Conservation (phyloP, 345 rosid species). For the Noccaea bulbosa region DNA sequence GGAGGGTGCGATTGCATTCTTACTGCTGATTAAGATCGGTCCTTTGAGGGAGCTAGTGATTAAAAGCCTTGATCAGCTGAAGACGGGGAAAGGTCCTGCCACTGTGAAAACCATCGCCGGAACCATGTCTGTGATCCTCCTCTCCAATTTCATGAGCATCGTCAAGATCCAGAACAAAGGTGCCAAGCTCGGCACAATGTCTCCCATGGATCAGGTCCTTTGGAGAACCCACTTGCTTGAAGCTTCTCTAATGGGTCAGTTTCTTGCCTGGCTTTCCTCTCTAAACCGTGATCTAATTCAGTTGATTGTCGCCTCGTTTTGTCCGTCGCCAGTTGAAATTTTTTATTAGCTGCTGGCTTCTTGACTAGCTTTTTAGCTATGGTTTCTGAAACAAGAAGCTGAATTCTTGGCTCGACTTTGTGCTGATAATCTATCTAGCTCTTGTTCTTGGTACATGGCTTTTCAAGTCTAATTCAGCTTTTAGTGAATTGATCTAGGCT, state of each 20-base stretch:
- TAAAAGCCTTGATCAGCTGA: constrained; percentile 85
- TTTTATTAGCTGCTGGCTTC: background rate
- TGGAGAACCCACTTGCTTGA: constrained; percentile 99
- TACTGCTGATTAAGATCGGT: constrained; percentile 79
- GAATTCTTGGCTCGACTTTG: constrained; percentile 17
- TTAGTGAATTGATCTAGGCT: constrained; percentile 3
- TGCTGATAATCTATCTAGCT: constrained; percentile 7
- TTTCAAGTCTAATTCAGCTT: background rate
- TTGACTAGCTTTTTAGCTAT: constrained; percentile 16
- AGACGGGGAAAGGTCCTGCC: constrained; percentile 90
- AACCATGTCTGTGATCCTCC: constrained; percentile 83
- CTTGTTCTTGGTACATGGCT: background rate
- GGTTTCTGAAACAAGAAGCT: constrained; percentile 18
- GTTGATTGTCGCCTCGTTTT: background rate
- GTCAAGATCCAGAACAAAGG: constrained; percentile 98
- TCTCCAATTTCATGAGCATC: constrained; percentile 82
- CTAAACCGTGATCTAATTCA: too few relatives aligned
- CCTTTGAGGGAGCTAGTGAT: constrained; percentile 90
- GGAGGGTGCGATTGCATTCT: constrained; percentile 72
- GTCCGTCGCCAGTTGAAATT: background rate
- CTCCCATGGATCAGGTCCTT: constrained; percentile 98
- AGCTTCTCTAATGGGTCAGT: constrained; percentile 87
- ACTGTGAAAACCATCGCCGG: constrained; percentile 94
- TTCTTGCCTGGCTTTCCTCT: background rate
- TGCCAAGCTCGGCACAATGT: constrained; percentile 96